Percentiles rank a stretch among this genome's conserved stretches.
phyloP scores from a whole-genome alignment of 176 grass and related monocot genomes.

The Rhynchospora breviuscula region DNA sequence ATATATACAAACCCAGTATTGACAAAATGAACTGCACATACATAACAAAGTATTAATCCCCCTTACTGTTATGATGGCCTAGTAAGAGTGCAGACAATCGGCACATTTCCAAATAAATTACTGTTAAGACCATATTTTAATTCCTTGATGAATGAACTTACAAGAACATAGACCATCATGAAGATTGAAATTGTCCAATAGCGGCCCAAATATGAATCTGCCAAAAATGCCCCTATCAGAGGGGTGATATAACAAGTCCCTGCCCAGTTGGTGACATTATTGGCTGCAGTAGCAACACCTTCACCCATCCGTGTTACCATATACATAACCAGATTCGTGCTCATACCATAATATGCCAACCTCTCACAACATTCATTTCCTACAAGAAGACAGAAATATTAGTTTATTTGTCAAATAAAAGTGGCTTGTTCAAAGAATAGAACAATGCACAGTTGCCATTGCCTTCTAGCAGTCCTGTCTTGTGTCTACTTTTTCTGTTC shows the following conservation, averaged over 20 bases:
- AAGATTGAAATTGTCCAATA: constrained; percentile 70
- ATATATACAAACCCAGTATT: neutral
- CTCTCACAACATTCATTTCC: constrained; percentile 85
- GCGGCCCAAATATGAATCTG: constrained; percentile 69
- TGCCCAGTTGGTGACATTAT: constrained; percentile 67
- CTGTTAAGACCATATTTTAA: neutral
- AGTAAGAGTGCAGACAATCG: neutral
- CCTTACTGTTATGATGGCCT: neutral
- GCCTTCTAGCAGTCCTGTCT: neutral
- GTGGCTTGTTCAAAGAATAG: neutral
- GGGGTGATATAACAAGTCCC: constrained; percentile 83
- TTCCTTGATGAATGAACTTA: constrained; percentile 17
- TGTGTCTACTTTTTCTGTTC: neutral
- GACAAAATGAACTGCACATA: neutral
- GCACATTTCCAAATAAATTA: neutral
- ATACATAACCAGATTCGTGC: constrained; percentile 75
- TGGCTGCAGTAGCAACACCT: constrained; percentile 37
- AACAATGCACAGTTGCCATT: neutral
- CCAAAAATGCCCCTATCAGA: constrained; percentile 68
- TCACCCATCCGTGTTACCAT: constrained; percentile 46
- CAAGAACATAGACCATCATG: constrained; percentile 76
- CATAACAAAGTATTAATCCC: neutral
- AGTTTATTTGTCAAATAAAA: neutral
- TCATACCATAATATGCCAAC: constrained; percentile 83
- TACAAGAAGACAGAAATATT: neutral